A percentile compares a stretch with the other conserved stretches of the same genome.
Evolutionary conservation across 1,284 basidiomycete species (phyloP).

Genomic region (Uromyces viciae-fabae): DNA sequence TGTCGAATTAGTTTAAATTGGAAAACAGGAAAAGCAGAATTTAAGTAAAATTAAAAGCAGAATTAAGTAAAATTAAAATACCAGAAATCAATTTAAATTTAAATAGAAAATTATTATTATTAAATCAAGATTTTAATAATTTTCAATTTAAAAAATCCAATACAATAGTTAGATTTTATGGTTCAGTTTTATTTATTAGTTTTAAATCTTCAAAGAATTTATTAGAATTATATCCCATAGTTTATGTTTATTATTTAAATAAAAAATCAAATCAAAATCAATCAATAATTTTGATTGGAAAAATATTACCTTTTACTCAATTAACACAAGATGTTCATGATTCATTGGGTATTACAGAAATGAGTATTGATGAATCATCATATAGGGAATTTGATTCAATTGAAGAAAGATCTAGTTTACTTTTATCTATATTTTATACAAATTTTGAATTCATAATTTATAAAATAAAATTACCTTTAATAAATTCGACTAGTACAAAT

Average conservation of each 20-base stretch:
- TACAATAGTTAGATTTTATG: slow-evolving; percentile 32
- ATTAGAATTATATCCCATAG: neutral
- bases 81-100: slow-evolving; percentile 35
- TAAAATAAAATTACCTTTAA: neutral
- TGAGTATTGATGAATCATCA: slow-evolving; percentile 30
- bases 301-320: neutral
- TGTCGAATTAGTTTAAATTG: slow-evolving; percentile 40
- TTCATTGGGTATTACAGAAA: slow-evolving; percentile 22
- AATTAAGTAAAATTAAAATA: too few relatives aligned
- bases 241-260: slow-evolving; percentile 25
- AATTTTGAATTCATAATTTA: slow-evolving; percentile 9
- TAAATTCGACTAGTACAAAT: too few relatives aligned
- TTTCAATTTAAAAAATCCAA: neutral
- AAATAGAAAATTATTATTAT: slow-evolving; percentile 16
- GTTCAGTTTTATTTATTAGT: slow-evolving; percentile 16
- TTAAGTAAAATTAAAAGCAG: too few relatives aligned
- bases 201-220: neutral
- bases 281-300: neutral
- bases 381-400: neutral
- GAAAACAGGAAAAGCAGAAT: slow-evolving; percentile 28
- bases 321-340: neutral
- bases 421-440: slow-evolving; percentile 33
- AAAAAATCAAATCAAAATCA: neutral
- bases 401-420: neutral
- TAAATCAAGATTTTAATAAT: slow-evolving; percentile 5